Conservation (phyloP, 2,329 filamentous ascomycete species). For the Dothideomycetes sp. region DNA sequence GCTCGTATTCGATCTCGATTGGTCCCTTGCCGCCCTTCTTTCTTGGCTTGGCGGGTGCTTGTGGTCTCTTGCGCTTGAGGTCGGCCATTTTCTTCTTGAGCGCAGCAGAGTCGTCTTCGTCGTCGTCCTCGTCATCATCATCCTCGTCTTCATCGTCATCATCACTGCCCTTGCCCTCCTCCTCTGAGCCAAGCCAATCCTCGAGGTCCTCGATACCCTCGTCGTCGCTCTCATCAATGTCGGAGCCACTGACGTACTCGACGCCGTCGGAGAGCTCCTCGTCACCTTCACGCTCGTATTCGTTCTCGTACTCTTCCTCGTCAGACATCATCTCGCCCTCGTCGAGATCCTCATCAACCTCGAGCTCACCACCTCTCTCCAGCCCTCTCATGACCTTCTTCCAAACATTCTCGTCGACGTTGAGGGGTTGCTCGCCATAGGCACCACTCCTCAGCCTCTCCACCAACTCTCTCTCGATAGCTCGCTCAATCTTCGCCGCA, state of each 20-base stretch:
- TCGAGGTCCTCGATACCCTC: constrained; percentile 77
- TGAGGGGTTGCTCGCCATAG: constrained; percentile 88
- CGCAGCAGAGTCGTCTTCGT: constrained; percentile 41
- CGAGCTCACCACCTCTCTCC: constrained; percentile 75
- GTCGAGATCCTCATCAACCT: constrained; percentile 77
- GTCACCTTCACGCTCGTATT: constrained; percentile 48
- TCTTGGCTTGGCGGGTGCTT: constrained; percentile 40
- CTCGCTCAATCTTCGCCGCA: constrained; percentile 84
- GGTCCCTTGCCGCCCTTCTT: constrained; percentile 50
- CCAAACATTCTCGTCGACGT: constrained; percentile 92
- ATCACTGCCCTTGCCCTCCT: constrained; percentile 36
- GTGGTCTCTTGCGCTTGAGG: constrained; percentile 44
- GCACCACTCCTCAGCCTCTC: constrained; percentile 83
- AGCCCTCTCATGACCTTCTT: constrained; percentile 89
- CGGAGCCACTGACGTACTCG: constrained; percentile 88
- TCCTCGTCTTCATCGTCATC: constrained; percentile 50
- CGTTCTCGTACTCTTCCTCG: constrained; percentile 50
- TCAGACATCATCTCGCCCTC: constrained; percentile 74
- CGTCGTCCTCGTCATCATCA: constrained; percentile 37
- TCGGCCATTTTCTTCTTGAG: constrained; percentile 45
- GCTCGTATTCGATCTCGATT: constrained; percentile 69
- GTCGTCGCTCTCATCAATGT: constrained; percentile 63
- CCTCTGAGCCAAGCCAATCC: constrained; percentile 71
- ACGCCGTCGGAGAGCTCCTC: constrained; percentile 60
- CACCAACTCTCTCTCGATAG: constrained; percentile 90